Percentiles rank a stretch among this genome's conserved stretches.
phyloP scores from a whole-genome alignment of 345 rosid genomes.

The Barbarea vulgaris region DNA sequence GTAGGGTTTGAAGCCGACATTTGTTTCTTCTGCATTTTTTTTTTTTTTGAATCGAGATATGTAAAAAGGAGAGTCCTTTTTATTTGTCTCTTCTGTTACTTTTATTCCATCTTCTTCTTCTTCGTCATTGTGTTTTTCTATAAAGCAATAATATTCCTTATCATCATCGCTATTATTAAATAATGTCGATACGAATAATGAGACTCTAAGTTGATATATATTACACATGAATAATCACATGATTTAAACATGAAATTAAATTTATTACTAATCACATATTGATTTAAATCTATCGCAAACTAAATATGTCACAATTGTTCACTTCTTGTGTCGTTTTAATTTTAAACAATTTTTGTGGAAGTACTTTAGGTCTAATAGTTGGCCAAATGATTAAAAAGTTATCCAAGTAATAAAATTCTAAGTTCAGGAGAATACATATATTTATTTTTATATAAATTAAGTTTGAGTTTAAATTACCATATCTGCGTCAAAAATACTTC shows the following conservation, averaged over 20 bases:
- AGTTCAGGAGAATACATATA: not conserved
- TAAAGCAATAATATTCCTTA: constrained; percentile 29
- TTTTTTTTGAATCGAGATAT: constrained; percentile 30
- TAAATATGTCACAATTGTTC: not conserved
- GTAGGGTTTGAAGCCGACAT: constrained; percentile 76
- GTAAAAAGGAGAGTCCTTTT: constrained; percentile 34
- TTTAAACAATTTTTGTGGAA: not conserved
- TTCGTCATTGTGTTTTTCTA: constrained; percentile 8
- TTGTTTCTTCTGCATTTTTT: constrained; percentile 1
- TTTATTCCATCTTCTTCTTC: constrained; percentile 22
- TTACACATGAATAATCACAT: not conserved
- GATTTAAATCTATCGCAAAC: not conserved
- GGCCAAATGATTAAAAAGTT: not conserved
- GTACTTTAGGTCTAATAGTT: not conserved
- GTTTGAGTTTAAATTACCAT: too few species aligned
- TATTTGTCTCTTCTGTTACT: constrained; percentile 32
- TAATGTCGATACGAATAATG: constrained; percentile 13
- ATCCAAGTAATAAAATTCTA: not conserved
- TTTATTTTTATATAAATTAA: not conserved
- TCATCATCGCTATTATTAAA: constrained; percentile 31
- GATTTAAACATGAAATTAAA: not conserved
- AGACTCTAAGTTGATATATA: constrained; percentile 17
- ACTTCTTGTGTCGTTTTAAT: not conserved
- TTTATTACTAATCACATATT: not conserved
- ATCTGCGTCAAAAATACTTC: too few species aligned